Conservation (phyloP, 371 early-diverging fungal species). For the Actinomortierella ambigua region DNA sequence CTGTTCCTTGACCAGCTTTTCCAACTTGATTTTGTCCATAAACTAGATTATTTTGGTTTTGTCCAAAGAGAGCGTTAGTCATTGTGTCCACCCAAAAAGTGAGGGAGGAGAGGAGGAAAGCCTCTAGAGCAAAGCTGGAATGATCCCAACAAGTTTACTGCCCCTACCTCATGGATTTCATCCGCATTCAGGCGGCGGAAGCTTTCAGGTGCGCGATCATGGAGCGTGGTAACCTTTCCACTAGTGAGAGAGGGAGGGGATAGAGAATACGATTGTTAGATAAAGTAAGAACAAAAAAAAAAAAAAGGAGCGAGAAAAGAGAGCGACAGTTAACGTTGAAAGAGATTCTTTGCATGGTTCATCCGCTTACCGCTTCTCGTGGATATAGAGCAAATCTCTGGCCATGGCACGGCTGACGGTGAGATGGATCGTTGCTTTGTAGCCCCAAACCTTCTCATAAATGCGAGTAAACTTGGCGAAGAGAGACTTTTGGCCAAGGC, state of each 20-base stretch:
- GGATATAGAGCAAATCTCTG: conserved; percentile 60
- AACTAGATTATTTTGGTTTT: conserved; percentile 33
- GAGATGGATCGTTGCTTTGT: conserved; percentile 78
- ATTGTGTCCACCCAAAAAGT: too few relatives aligned
- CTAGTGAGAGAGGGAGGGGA: conserved; percentile 30
- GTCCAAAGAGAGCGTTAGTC: not conserved
- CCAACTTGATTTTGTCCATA: conserved; percentile 45
- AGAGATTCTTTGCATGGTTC: too few relatives aligned
- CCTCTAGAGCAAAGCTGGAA: not conserved
- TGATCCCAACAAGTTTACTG: too few relatives aligned
- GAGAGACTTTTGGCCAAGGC: conserved; percentile 60
- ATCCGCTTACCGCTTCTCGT: conserved; percentile 57
- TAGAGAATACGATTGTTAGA: not conserved
- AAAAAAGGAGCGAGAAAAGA: too few relatives aligned
- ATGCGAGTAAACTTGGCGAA: conserved; percentile 61
- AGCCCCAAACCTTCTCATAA: conserved; percentile 79
- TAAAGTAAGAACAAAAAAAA: too few relatives aligned
- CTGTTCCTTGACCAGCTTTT: conserved; percentile 49
- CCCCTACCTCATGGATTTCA: conserved; percentile 69
- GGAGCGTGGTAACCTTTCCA: conserved; percentile 69
- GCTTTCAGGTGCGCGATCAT: conserved; percentile 75
- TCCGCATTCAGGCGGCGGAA: conserved; percentile 62
- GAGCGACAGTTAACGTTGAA: too few relatives aligned
- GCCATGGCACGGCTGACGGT: conserved; percentile 91
- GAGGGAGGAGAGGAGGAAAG: too few relatives aligned